These are phyloP conservation scores for Lyophyllum shimeji DNA, from an alignment of 768 basidiomycete genomes.

Conservation along the genomic window DNA sequence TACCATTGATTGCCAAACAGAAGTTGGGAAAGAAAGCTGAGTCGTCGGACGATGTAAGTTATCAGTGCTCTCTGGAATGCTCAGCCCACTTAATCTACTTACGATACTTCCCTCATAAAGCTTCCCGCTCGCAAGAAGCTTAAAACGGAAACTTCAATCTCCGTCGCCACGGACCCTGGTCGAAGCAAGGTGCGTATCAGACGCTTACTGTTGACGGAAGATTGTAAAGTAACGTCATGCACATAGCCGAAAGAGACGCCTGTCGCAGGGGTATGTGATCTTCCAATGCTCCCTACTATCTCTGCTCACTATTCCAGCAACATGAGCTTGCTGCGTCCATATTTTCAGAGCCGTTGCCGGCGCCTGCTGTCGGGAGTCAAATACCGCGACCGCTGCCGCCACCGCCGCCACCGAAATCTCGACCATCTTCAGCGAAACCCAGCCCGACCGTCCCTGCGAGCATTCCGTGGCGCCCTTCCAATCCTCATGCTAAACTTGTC, in stretches of 20 bases:
- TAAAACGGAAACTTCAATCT: conserved; percentile 1
- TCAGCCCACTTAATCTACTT: neutral
- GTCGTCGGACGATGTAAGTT: conserved; percentile 7
- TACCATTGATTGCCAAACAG: neutral
- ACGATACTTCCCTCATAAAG: conserved; percentile 9
- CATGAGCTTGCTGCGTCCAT: neutral
- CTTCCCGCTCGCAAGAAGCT: conserved; percentile 8
- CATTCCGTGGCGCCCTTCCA: conserved; percentile 17
- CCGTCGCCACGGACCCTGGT: neutral
- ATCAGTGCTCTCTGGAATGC: neutral
- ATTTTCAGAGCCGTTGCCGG: neutral
- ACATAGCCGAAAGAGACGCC: neutral
- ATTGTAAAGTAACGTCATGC: neutral
- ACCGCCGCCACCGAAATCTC: neutral
- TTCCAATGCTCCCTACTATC: neutral
- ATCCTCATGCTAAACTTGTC: conserved; percentile 22
- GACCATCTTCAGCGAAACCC: conserved; percentile 11
- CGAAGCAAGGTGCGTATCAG: neutral
- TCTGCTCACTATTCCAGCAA: neutral
- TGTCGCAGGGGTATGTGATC: neutral
- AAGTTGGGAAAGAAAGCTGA: neutral
- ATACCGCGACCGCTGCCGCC: neutral
- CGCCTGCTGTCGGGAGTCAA: neutral
- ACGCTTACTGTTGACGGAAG: neutral
- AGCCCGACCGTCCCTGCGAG: conserved; percentile 8